Evolutionary conservation across 306 rosid genomes (phyloP), one percentile per base, ranked within the genome.

Genomic region (Bauhinia variegata): DNA sequence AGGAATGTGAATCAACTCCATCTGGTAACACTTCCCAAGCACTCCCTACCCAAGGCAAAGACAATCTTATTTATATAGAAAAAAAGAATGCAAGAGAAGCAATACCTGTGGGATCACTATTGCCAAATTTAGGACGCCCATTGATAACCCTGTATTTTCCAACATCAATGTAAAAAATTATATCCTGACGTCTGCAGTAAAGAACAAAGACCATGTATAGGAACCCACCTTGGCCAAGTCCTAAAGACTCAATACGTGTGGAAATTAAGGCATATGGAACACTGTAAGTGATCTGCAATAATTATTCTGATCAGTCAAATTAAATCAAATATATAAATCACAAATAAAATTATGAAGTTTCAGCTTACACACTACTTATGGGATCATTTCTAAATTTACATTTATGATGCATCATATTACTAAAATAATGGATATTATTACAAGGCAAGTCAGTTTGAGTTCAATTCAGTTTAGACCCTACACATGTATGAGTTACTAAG

Each of bases 111-210:
- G 96, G 79, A 93, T 38, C 53, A 90, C 97, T 59, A 88, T 82
- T 72, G 97, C 95, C 71, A 90, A 87, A 84, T 90, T 93, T 73
- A 93, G 84, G 60, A 93, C 88, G 78, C 96, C 99, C 95, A 83
- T 85, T 51, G 99, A 93, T 78, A 90, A 86, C 65, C 97, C 96
- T 93, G 88, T 72, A 79, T 81, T 63, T 71, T 54, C 73, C 70
- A 75, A 70, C 32, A 63, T 52, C 56, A 70, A 66, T 49, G 67
- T 71, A 69, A 66, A 75, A 62, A 69, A 6, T 46, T 63, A 33
- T 60, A 49, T 32, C 60, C 39, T 48, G 70, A 30, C 50, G 58
- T 62, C 60, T 31, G 51, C 58, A 32, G 49, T 30, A 71, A 82
- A 55, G 57, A 16, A 70, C 34, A 56, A 55, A 44, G 58, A 42